Percentiles rank a stretch among this genome's conserved stretches.
Evolutionary conservation across 2,329 filamentous ascomycete genomes (phyloP).

Genomic region (Botrytis aclada): DNA sequence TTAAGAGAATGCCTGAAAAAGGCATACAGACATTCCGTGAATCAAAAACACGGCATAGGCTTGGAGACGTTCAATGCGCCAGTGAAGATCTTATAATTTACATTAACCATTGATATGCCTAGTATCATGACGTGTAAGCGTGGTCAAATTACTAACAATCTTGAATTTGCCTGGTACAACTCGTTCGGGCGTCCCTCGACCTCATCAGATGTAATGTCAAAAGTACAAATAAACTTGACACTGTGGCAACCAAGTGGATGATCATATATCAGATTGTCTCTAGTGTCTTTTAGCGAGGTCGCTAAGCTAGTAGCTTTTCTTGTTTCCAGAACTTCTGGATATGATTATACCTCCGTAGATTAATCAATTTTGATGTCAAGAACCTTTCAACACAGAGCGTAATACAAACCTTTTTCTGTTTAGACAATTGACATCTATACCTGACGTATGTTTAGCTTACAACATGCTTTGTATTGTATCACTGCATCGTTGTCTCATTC

Average conservation of each 20-base stretch:
- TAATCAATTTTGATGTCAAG: not conserved
- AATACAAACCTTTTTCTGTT: too few relatives aligned
- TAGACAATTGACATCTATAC: not conserved
- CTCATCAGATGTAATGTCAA: not conserved
- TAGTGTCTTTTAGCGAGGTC: not conserved
- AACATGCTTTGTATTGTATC: too few relatives aligned
- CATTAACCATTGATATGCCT: not conserved
- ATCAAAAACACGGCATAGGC: not conserved
- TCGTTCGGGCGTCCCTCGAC: not conserved
- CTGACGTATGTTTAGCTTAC: not conserved
- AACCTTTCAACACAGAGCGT: not conserved
- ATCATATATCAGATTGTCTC: not conserved
- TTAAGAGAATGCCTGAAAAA: not conserved
- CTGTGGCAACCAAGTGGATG: not conserved
- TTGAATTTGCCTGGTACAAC: not conserved
- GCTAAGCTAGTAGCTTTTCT: not conserved
- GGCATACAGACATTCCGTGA: not conserved
- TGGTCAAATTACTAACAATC: not conserved
- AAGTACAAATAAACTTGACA: fast-evolving
- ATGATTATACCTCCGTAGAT: not conserved
- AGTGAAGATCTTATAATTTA: too few relatives aligned
- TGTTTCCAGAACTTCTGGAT: not conserved
- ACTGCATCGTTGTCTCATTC: not conserved
- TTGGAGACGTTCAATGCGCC: too few relatives aligned
- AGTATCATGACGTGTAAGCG: not conserved